Evolutionary conservation across 2,329 filamentous ascomycete species (phyloP).

Genomic region (Macrophomina pseudophaseolina): DNA sequence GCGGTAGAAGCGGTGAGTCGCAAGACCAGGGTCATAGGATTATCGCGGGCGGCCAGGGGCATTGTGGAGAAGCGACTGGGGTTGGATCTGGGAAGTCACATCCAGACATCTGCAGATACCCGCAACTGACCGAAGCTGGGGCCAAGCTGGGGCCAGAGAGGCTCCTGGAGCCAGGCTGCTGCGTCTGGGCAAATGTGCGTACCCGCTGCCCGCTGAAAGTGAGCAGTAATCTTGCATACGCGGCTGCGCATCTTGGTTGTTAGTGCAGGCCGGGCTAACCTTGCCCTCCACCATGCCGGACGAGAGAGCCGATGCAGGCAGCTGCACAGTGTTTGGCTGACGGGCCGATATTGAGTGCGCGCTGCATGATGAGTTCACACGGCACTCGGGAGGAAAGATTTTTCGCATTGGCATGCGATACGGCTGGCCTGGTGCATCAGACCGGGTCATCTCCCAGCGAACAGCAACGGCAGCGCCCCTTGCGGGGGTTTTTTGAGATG

Average conservation of each 20-base stretch:
- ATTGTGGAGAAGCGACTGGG: background rate
- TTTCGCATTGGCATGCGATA: slow-evolving; percentile 18
- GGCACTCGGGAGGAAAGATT: background rate
- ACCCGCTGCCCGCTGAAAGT: slow-evolving; percentile 17
- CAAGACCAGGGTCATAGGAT: background rate
- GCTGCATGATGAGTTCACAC: background rate
- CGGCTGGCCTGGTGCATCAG: background rate
- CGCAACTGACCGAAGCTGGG: background rate
- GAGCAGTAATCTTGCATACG: slow-evolving; percentile 11
- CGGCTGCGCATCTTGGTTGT: background rate
- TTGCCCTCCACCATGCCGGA: background rate
- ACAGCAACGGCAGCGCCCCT: slow-evolving; percentile 1
- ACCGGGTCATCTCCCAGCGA: slow-evolving; percentile 12
- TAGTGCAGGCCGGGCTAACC: slow-evolving; percentile 11
- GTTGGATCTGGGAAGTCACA: background rate
- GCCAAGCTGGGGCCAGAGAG: slow-evolving; percentile 1
- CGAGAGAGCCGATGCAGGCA: slow-evolving; percentile 14
- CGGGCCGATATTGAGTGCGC: background rate
- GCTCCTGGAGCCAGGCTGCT: background rate
- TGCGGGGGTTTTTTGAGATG: background rate
- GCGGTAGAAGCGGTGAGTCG: slow-evolving; percentile 13
- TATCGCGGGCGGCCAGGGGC: background rate
- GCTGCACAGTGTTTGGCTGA: background rate
- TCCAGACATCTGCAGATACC: slow-evolving; percentile 18
- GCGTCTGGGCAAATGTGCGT: slow-evolving; percentile 4